phyloP scores from a whole-genome alignment of 192 early-diverging fungal species.

The Coemansia sp. region DNA sequence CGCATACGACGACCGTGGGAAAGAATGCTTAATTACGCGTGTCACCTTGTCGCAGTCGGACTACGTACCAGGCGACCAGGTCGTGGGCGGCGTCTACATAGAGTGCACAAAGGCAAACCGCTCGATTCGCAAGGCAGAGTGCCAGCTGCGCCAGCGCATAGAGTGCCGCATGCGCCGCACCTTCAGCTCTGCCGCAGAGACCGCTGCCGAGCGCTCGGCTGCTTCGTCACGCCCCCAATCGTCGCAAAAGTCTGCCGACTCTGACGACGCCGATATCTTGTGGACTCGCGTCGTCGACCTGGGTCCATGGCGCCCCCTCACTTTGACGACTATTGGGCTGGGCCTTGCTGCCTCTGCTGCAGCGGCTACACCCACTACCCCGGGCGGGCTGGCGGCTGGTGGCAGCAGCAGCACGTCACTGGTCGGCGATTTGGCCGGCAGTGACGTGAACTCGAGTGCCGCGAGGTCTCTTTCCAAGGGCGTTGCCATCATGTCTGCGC shows the following conservation, averaged over 20 bases:
- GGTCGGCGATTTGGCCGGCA: conserved; percentile 4
- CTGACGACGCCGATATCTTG: conserved; percentile 46
- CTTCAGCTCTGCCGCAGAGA: conserved; percentile 29
- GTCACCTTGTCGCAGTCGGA: conserved; percentile 47
- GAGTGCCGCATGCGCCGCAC: conserved; percentile 51
- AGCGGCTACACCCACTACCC: background rate
- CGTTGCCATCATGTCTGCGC: conserved; percentile 13
- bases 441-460: background rate
- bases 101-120: conserved; percentile 34
- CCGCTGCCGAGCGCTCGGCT: conserved; percentile 24
- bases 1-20: conserved; percentile 39
- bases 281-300: conserved; percentile 42
- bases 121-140: conserved; percentile 41
- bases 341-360: conserved; percentile 36
- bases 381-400: background rate
- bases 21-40: conserved; percentile 33
- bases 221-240: conserved; percentile 33
- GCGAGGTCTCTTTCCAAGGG: conserved; percentile 11
- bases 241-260: conserved; percentile 25
- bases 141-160: conserved; percentile 44
- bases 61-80: conserved; percentile 45
- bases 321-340: conserved; percentile 30
- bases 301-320: conserved; percentile 19
- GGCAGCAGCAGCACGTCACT: conserved; percentile 2
- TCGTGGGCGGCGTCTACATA: conserved; percentile 47